Conservation (phyloP, 2,329 filamentous ascomycete genomes). For the Alternaria atra region DNA sequence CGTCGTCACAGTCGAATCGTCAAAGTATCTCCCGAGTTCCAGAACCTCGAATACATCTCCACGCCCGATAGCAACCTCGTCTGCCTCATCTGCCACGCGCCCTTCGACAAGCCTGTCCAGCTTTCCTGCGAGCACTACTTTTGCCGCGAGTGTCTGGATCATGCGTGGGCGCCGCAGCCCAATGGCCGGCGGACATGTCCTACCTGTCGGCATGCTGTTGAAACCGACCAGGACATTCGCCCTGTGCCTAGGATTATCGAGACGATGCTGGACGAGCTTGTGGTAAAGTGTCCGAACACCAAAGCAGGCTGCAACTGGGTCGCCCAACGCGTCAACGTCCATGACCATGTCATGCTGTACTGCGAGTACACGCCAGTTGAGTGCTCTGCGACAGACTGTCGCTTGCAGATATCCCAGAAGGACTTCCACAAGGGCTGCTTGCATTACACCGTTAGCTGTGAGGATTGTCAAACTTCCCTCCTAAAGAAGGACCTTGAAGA, state of each 20-base stretch:
- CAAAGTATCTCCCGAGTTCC: conserved; percentile 61
- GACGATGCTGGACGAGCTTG: conserved; percentile 69
- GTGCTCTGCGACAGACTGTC: conserved; percentile 62
- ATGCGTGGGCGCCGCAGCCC: conserved; percentile 46
- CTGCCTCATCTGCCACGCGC: conserved; percentile 71
- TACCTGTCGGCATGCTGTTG: conserved; percentile 62
- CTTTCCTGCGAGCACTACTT: conserved; percentile 71
- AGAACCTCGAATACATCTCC: conserved; percentile 66
- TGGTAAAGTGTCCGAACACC: conserved; percentile 67
- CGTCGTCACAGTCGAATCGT: conserved; percentile 45
- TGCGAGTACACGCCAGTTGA: conserved; percentile 65
- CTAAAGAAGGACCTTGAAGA: conserved; percentile 64
- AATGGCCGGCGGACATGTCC: conserved; percentile 59
- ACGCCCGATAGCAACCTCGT: conserved; percentile 67
- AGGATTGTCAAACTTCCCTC: conserved; percentile 62
- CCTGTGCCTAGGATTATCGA: conserved; percentile 64
- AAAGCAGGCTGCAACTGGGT: conserved; percentile 63
- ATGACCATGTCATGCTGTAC: conserved; percentile 68
- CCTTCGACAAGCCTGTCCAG: conserved; percentile 67
- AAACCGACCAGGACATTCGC: conserved; percentile 37
- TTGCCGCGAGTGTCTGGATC: conserved; percentile 66
- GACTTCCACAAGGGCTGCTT: conserved; percentile 63
- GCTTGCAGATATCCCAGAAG: conserved; percentile 63
- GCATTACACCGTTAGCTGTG: conserved; percentile 62
- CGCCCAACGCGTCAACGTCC: conserved; percentile 64